Base-by-base conservation (phyloP, 2,329 filamentous ascomycete genomes). In the Hortaea sp. region DNA sequence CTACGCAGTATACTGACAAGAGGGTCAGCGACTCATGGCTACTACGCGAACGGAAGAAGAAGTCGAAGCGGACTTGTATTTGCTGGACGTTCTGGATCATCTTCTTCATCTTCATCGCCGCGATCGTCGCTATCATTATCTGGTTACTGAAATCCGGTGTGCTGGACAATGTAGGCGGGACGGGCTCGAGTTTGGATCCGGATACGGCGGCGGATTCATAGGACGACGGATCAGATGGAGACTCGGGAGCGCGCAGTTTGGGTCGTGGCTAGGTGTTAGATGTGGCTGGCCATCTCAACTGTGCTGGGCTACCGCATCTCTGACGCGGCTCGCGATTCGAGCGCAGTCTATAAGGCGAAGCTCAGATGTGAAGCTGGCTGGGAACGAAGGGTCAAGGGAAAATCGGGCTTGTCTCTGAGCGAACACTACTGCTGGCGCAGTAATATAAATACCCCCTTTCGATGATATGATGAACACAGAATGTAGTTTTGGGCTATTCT, bases 11-110 rank as follows among this genome's bases (percentile, higher is more conserved):
- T 39, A 27, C 43, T 45, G n/a, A 41, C 39, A 35, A 32, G 5
- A 13, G 32, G 20, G 13, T 39, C 37, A 78, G 75, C 47, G 65
- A 73, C 52, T 69, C 68, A 43, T 80, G 77, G 77, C 73, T 80
- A 30, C 66, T 66, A 32, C 64, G 64, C 5, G 69, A 79, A 61
- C 63, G 66, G 11, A 61, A 61, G 42, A 79, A 79, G 55, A 65
- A 65, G 45, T 56, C 60, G 4, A 69, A 68, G 41, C 66, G 71
- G 7, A 69, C 69, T 20, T 68, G 68, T 43, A 66, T 78, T 43
- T 74, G 71, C 54, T 72, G 66, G 62, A 50, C 54, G 10, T 74
- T 73, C 56, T 74, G 71, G 71, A 47, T 69, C 2, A 52, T 54
- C n/a, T 62, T 74, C 42, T 53, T 70, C n/a, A 61, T 67, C 2